Conservation (phyloP, 73 alveolate genomes). For the Paramecium pentaurelia region DNA sequence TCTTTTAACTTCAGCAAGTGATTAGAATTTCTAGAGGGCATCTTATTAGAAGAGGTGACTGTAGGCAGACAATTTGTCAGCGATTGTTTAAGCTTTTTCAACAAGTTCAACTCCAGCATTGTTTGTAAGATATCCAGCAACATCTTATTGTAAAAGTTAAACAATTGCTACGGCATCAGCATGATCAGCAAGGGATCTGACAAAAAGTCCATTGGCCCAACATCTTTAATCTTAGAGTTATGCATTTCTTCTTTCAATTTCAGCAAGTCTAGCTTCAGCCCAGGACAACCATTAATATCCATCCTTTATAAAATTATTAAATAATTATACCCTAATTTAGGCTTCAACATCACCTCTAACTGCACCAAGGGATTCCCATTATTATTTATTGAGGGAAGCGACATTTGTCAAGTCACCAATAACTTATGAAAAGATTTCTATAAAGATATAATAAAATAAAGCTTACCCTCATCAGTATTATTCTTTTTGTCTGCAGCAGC, state of each 20-base stretch:
- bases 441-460: background rate
- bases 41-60: slow-evolving; percentile 51
- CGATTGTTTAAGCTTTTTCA: background rate
- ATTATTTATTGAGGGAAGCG: slow-evolving; percentile 16
- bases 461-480: slow-evolving; percentile 39
- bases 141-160: background rate
- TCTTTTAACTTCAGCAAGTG: slow-evolving; percentile 40
- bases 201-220: slow-evolving; percentile 41
- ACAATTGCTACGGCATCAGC: slow-evolving; percentile 30
- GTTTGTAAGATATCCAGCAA: slow-evolving; percentile 22
- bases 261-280: slow-evolving; percentile 53
- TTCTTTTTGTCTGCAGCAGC: slow-evolving; percentile 52
- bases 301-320: background rate
- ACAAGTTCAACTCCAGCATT: slow-evolving; percentile 45
- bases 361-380: slow-evolving; percentile 27
- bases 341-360: slow-evolving; percentile 46
- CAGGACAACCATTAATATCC: slow-evolving; percentile 21
- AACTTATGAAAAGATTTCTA: slow-evolving; percentile 28
- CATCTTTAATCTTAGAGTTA: slow-evolving; percentile 36
- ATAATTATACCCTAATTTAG: background rate
- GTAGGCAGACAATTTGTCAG: slow-evolving; percentile 40
- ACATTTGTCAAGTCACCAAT: slow-evolving; percentile 52
- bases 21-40: slow-evolving; percentile 22
- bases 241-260: slow-evolving; percentile 20
- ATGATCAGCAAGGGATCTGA: slow-evolving; percentile 52